Evolutionary conservation across 1,139 yeast species (phyloP).

Genomic region (Magnusiomyces ingens): DNA sequence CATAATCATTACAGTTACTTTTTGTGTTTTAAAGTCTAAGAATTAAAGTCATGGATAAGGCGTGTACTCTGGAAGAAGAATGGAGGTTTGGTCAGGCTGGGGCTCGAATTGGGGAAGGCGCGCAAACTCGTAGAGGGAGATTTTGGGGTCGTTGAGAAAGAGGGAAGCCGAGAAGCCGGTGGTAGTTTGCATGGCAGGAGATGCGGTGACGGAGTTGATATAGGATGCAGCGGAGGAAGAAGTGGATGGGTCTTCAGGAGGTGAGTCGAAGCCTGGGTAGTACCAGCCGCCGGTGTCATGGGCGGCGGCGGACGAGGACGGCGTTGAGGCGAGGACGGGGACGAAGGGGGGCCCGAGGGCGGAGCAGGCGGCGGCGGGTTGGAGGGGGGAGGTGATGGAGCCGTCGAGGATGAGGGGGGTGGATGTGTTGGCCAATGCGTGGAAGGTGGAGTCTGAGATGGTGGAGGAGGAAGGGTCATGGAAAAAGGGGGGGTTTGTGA

Average conservation of each 20-base stretch:
- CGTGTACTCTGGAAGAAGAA: too few species aligned
- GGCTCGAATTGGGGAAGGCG: too few species aligned
- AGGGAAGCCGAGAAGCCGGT: neutral
- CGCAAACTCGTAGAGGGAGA: too few species aligned
- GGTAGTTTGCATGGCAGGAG: neutral
- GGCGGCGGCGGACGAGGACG: neutral
- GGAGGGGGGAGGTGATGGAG: too few species aligned
- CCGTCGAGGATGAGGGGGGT: too few species aligned
- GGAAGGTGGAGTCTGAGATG: too few species aligned
- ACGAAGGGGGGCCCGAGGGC: neutral
- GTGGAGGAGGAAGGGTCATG: too few species aligned
- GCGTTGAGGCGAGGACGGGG: neutral
- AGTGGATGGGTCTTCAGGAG: neutral
- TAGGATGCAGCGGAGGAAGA: neutral
- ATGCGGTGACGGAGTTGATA: neutral
- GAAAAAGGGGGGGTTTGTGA: neutral
- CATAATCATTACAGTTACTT: neutral
- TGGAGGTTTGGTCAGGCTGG: too few species aligned
- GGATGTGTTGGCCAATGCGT: too few species aligned
- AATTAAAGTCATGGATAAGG: too few species aligned
- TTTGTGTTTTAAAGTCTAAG: neutral
- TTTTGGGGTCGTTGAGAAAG: neutral
- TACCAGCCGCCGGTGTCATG: slow-evolving; percentile 1
- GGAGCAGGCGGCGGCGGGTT: neutral
- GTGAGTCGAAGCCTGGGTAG: slow-evolving; percentile 7